Conservation (phyloP, 257 asterid genomes). For the Solanum virginianum region DNA sequence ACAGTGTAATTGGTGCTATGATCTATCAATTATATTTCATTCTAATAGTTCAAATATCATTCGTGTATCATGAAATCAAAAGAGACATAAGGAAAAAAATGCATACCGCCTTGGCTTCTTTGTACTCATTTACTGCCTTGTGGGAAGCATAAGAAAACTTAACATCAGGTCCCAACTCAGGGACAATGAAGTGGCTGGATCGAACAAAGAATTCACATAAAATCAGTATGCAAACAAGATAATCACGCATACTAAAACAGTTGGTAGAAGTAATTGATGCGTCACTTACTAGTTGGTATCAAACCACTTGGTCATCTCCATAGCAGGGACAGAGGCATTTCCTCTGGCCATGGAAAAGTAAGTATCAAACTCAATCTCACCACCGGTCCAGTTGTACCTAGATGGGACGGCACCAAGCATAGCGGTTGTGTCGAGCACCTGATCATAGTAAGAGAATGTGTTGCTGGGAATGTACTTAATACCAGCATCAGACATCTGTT, state of each 20-base stretch:
- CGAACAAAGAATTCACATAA: background rate
- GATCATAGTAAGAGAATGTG: conserved; percentile 43
- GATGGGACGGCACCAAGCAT: conserved; percentile 53
- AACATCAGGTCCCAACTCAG: conserved; percentile 22
- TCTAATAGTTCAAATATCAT: background rate
- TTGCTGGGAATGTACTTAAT: conserved; percentile 51
- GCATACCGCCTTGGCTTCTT: conserved; percentile 24
- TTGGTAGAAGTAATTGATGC: background rate
- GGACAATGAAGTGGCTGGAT: conserved; percentile 32
- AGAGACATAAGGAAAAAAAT: background rate
- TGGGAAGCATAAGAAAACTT: conserved; percentile 22
- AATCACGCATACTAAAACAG: background rate
- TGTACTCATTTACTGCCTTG: conserved; percentile 23
- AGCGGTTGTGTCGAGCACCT: conserved; percentile 40
- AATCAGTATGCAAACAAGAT: background rate
- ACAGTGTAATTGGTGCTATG: background rate
- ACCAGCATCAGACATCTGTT: conserved; percentile 45
- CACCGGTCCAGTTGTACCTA: conserved; percentile 42
- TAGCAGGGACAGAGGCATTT: conserved; percentile 42
- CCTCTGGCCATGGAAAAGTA: conserved; percentile 58
- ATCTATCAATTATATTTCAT: background rate
- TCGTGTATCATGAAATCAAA: background rate
- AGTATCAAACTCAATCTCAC: conserved; percentile 34
- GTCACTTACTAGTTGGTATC: conserved; percentile 41
- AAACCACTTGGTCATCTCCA: conserved; percentile 50